Conservation (phyloP, 2,329 filamentous ascomycete genomes). For the Ophiostoma australiae region DNA sequence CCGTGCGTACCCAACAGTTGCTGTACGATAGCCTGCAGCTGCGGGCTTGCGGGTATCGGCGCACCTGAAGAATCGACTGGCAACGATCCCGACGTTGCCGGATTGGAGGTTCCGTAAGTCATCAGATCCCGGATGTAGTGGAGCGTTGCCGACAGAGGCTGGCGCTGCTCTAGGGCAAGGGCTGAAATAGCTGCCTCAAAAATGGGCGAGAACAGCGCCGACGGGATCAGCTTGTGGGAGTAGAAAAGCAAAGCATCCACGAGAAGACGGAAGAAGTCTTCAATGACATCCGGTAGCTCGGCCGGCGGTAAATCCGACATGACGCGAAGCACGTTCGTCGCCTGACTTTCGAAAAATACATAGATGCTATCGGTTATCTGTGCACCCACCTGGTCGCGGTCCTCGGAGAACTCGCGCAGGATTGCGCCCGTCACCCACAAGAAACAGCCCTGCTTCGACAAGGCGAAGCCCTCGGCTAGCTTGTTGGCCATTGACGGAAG, state of each 20-base stretch:
- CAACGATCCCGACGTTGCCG: slow-evolving; percentile 49
- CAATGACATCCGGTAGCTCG: slow-evolving; percentile 79
- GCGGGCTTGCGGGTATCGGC: slow-evolving; percentile 36
- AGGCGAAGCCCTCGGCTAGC: slow-evolving; percentile 76
- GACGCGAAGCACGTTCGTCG: slow-evolving; percentile 80
- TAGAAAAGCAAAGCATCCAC: slow-evolving; percentile 93
- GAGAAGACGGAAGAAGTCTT: slow-evolving; percentile 92
- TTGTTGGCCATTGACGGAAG: slow-evolving; percentile 83
- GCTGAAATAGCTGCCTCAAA: slow-evolving; percentile 83
- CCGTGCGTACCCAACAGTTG: slow-evolving; percentile 66
- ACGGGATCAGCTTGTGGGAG: slow-evolving; percentile 75
- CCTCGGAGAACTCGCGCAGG: slow-evolving; percentile 89
- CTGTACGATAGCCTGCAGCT: slow-evolving; percentile 69
- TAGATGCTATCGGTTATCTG: slow-evolving; percentile 85
- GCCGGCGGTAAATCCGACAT: slow-evolving; percentile 73
- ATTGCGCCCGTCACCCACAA: slow-evolving; percentile 97
- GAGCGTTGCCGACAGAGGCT: slow-evolving; percentile 83
- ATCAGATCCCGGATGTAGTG: slow-evolving; percentile 91
- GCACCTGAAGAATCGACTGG: neutral
- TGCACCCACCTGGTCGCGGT: slow-evolving; percentile 75
- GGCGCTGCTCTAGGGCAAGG: slow-evolving; percentile 81
- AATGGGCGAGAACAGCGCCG: slow-evolving; percentile 72
- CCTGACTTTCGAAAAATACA: slow-evolving; percentile 89
- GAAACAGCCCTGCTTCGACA: slow-evolving; percentile 90
- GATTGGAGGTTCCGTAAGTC: slow-evolving; percentile 76